A percentile compares a stretch with the other conserved stretches of the same genome.
Evolutionary conservation across 2,329 filamentous ascomycete species (phyloP).

Genomic region (Sodiomyces alkalinus): DNA sequence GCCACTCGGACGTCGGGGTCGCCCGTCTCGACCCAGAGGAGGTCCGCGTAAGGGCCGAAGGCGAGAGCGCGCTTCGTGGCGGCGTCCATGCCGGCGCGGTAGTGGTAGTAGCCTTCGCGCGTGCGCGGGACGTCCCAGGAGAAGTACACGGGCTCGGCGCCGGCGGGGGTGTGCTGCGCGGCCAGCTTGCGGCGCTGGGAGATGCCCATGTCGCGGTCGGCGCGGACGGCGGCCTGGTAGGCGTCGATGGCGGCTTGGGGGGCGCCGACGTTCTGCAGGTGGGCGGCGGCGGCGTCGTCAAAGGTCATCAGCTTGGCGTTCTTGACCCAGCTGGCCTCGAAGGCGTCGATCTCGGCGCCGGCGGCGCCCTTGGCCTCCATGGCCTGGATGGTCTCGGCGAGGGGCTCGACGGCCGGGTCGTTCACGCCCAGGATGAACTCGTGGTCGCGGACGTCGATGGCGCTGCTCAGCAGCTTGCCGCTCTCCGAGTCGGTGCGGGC

Average conservation of each 20-base stretch:
- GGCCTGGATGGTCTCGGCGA: conserved; percentile 75
- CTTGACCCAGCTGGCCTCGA: conserved; percentile 81
- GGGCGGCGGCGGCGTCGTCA: conserved; percentile 72
- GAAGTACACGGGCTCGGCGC: conserved; percentile 53
- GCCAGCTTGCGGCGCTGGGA: conserved; percentile 62
- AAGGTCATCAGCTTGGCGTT: conserved; percentile 74
- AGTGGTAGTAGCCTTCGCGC: conserved; percentile 88
- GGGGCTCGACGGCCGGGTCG: conserved; percentile 55
- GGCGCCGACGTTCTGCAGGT: conserved; percentile 53
- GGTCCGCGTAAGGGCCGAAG: conserved; percentile 83
- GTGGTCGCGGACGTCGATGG: conserved; percentile 87
- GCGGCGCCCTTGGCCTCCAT: conserved; percentile 75
- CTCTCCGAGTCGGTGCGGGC: conserved; percentile 93
- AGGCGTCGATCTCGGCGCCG: conserved; percentile 68
- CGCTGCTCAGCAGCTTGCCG: conserved; percentile 76
- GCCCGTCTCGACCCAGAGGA: conserved; percentile 94
- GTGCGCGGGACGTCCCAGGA: conserved; percentile 87
- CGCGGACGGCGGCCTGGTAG: conserved; percentile 47
- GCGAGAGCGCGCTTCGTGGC: conserved; percentile 88
- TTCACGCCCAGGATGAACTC: conserved; percentile 88
- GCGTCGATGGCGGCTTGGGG: conserved; percentile 46
- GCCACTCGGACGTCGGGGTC: conserved; percentile 73
- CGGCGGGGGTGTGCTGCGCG: conserved; percentile 44
- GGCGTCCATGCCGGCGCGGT: conserved; percentile 65
- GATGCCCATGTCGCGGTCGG: conserved; percentile 62